phyloP scores from a whole-genome alignment of 257 asterid genomes.

The Coffea canephora region DNA sequence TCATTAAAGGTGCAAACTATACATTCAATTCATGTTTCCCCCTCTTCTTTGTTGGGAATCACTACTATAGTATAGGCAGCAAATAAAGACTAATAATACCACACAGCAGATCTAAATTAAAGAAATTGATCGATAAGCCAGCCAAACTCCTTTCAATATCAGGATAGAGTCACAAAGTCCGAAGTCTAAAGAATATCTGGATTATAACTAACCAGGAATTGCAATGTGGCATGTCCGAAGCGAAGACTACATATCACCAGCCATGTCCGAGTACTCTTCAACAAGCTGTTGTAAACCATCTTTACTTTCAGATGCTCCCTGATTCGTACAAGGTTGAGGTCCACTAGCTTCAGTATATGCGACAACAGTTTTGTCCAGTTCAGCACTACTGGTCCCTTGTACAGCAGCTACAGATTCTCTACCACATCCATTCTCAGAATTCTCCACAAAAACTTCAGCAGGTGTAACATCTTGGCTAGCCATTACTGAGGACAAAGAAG shows the following conservation, averaged over 20 bases:
- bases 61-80: background rate
- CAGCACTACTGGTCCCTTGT: constrained; percentile 5
- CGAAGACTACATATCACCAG: background rate
- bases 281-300: constrained; percentile 11
- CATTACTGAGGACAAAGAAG: background rate
- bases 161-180: background rate
- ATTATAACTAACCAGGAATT: background rate
- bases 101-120: too few species aligned
- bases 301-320: constrained; percentile 9
- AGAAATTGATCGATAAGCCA: background rate
- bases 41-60: background rate
- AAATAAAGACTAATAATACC: too few species aligned
- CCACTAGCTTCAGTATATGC: constrained; percentile 3
- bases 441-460: constrained; percentile 10
- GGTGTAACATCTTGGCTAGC: background rate
- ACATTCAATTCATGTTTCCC: background rate
- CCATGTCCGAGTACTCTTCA: constrained; percentile 12
- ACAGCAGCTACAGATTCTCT: constrained; percentile 9
- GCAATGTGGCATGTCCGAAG: background rate
- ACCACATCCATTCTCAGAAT: background rate
- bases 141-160: background rate
- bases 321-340: background rate
- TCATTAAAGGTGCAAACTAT: background rate
- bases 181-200: background rate
- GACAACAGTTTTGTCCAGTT: constrained; percentile 14